Base-by-base conservation (phyloP, 2,329 filamentous ascomycete species). In the Pyricularia pennisetigena region DNA sequence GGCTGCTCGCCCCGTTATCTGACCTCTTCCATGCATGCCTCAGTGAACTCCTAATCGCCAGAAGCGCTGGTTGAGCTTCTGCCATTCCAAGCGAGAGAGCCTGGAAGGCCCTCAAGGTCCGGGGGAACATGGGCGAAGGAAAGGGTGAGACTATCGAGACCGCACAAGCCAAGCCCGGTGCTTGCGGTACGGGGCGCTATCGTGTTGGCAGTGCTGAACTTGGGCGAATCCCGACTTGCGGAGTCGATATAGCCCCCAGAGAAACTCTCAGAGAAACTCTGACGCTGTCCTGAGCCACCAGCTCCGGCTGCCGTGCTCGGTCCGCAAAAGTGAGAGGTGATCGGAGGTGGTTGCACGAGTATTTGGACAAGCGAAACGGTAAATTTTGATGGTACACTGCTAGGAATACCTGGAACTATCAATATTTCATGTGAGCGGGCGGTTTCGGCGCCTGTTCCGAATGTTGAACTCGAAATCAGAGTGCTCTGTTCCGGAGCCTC, bases 61-160 rank as follows among this genome's bases (percentile, higher is more conserved):
- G 9, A 23, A 62, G 59, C 12, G 24, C 24, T 28, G 59, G 24
- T 26, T 28, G 59, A 28, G 59, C 59, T 20, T 62, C 59, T 14
- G 24, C 4, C 14, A 10, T 62, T 16, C 59, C 26, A 14, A 62
- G 26, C 24, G 59, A 28, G 7, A 62, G 59, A 62, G 16, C 65
- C 65, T 54, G 65, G 8, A 67, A 67, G 65, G 49, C 26, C n/a
- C 26, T 16, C 49, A 67, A 29, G 9, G 65, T 61, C 41, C 49
- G 65, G 12, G n/a, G 49, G 24, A 35, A 54, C 49, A 67, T 67
- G 26, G 28, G 59, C 5, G 57, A 14, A 29, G 59, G n/a, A n/a
- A 20, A 9, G 59, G 14, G 20, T n/a, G 16, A 35, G 23, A 41
- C 41, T 26, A n/a, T 49, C n/a, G 59, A 28, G 65, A 66, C 23